Base-by-base conservation (phyloP, 148 eudicot species). In the Rhododendron ovatum region DNA sequence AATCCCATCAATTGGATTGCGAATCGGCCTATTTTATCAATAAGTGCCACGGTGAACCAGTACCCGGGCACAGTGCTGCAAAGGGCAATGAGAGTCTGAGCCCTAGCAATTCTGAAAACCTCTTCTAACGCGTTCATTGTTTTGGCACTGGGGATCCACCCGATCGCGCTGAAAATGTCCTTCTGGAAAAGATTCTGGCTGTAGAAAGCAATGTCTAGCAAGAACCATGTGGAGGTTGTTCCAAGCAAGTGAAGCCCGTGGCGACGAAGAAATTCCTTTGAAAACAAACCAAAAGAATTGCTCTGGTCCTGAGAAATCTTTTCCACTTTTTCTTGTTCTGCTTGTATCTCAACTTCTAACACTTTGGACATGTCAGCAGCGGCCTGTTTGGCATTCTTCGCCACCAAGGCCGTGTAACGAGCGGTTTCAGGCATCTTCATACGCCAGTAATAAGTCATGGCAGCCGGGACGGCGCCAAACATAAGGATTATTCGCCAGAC, bases 161-260 rank as follows among this genome's bases (percentile, higher is more conserved):
- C 80, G 28, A 77, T 77, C 11, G 80, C 80, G 51, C 51, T 77
- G 80, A 77, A 77, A 43, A 77, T 77, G 51, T 77, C 80, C 53
- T 77, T 77, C 11, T 77, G 80, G 48, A 77, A 77, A 3, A 77
- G 80, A 11, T 77, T 77, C 24, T 77, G 80, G 51, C 80, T 77
- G 53, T 77, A 77, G 48, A 77, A 77, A 7, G 80, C 80, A 77
- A 77, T 77, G 80, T 77, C 80, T 39, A 77, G 53, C 80, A 77
- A 41, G 17, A 77, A 77, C 80, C 80, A 77, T 7, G 80, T 77
- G 53, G 50, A 39, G 26, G 80, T 41, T 2, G 80, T 77, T 24
- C 80, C 80, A 9, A 77, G 80, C 80, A 77, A 43, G 80, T 77
- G 80, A 77, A 77, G 53, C 14, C 80, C 80, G 4, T 77, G 80